Evolutionary conservation across 345 rosid genomes (phyloP), one percentile per base, ranked within the genome.

Genomic region (Clausena lansium): DNA sequence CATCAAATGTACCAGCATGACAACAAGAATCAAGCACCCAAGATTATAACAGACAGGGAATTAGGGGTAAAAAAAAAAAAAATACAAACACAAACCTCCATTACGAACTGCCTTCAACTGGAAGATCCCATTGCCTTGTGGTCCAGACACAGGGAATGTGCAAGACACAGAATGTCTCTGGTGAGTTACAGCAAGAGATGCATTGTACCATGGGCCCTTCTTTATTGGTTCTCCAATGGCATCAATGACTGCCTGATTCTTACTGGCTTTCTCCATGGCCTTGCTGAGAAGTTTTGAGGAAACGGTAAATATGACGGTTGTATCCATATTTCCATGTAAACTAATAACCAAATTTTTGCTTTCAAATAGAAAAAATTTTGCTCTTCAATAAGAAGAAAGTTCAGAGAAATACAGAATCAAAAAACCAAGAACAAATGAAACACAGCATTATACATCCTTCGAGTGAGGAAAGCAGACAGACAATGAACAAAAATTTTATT

Each of bases 131-230:
- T 78, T 74, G 76, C 97, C 95, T 69, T 67, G 89, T 13, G 97
- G 95, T 47, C 97, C 97, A 74, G 88, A 81, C 70, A 94, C 92
- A 9, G 98, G 99, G 85, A 96, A 94, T 36, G 99, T 84, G 88
- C 99, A 96, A 81, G 99, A 94, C 9, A 88, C 94, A 6, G 99
- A 90, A 38, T 82, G 94, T 81, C 99, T 87, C 77, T 90, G 87
- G 82, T 89, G 98, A 83, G 98, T 87, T 73, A 96, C 94, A 67
- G 98, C 98, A 76, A 96, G 94, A 77, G 98, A 90, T 54, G 99
- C 97, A 86, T 85, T 88, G 84, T 94, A 94, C 99, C 99, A 96
- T 76, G 98, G 92, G 58, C 99, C 99, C 89, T 88, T 92, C 80
- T 87, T 86, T 76, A 94, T 84, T 33, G 99, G 99, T 70, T 91